phyloP scores from a whole-genome alignment of 139 green algal genomes.

The Volvox reticuliferus region DNA sequence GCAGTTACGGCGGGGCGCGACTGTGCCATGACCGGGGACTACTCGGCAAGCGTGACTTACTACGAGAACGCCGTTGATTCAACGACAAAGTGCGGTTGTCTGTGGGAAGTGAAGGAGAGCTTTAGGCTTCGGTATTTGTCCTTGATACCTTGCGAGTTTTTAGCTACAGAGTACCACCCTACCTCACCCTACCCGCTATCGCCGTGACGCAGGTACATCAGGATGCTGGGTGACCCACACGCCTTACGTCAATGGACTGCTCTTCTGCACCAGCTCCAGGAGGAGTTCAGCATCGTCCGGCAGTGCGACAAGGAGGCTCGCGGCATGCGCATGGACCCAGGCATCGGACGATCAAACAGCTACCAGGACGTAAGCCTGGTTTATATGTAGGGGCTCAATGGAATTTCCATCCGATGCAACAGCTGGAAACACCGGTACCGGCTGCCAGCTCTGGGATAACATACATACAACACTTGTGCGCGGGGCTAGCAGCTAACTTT shows the following conservation, averaged over 20 bases:
- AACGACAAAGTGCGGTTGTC: neutral
- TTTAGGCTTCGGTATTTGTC: too few relatives aligned
- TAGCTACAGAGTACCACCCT: neutral
- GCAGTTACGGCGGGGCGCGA: conserved; percentile 26
- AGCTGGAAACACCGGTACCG: too few relatives aligned
- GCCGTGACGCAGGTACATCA: conserved; percentile 2
- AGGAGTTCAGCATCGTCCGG: conserved; percentile 1
- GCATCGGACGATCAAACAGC: conserved; percentile 21
- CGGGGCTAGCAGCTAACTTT: too few relatives aligned
- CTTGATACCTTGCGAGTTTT: too few relatives aligned
- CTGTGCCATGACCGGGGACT: conserved; percentile 30
- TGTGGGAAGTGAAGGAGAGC: neutral
- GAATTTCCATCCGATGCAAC: too few relatives aligned
- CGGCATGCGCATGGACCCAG: conserved; percentile 15
- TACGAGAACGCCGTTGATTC: conserved; percentile 38
- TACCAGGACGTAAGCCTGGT: conserved; percentile 10
- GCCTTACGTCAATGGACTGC: conserved; percentile 15
- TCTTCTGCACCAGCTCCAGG: neutral
- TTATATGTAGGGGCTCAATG: too few relatives aligned
- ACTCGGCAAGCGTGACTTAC: conserved; percentile 15
- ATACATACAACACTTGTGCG: too few relatives aligned
- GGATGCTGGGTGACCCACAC: conserved; percentile 30
- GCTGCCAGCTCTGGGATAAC: too few relatives aligned
- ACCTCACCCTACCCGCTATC: neutral
- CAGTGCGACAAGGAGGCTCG: conserved; percentile 26